A percentile compares a stretch with the other conserved stretches of the same genome.
Evolutionary conservation across 116 monocot species (phyloP).

Genomic region (Thalassia testudinum): DNA sequence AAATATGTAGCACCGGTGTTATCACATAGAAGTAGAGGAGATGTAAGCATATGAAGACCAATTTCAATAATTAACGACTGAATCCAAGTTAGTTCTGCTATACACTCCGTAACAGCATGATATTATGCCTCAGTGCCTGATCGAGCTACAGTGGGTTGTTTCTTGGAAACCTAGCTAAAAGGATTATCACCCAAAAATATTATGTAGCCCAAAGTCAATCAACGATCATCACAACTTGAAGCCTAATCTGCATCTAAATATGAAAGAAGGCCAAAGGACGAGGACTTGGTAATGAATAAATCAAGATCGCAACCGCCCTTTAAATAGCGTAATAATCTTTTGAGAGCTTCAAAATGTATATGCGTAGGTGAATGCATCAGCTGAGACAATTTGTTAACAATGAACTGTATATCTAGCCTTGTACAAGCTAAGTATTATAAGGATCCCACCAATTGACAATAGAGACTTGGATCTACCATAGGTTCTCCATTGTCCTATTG

Average conservation of each 20-base stretch:
- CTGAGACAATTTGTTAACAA: conserved; percentile 8
- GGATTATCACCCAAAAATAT: neutral
- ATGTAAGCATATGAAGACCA: neutral
- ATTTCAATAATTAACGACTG: neutral
- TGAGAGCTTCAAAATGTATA: conserved; percentile 3
- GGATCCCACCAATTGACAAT: neutral
- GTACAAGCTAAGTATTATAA: conserved; percentile 8
- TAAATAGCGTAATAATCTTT: conserved; percentile 3
- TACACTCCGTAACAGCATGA: neutral
- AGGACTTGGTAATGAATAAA: neutral
- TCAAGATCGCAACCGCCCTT: too few relatives aligned
- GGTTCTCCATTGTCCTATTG: neutral
- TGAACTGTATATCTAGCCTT: conserved; percentile 3
- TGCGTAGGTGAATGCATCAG: conserved; percentile 2
- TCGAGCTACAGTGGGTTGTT: neutral
- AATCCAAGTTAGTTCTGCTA: neutral
- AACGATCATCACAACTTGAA: neutral
- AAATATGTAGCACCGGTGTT: too few relatives aligned
- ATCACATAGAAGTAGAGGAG: neutral
- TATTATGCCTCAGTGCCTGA: neutral
- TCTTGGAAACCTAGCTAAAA: neutral
- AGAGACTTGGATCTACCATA: neutral
- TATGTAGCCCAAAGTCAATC: neutral
- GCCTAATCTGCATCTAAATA: neutral
- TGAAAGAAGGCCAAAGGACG: neutral